These are phyloP conservation scores for Naganishia kalamii DNA, from an alignment of 768 basidiomycete species.

Conservation along the genomic window DNA sequence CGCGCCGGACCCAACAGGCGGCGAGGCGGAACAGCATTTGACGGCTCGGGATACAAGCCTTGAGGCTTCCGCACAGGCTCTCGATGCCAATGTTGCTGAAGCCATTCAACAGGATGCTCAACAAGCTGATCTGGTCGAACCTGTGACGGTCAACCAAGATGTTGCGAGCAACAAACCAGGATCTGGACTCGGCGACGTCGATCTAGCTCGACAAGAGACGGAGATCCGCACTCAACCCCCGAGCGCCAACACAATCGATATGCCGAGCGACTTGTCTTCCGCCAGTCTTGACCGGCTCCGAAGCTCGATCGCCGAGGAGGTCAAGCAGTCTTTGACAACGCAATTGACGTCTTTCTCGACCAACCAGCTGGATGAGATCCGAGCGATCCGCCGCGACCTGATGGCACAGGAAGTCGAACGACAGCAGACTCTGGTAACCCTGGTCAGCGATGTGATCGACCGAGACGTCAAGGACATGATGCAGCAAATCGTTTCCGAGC, in stretches of 20 bases:
- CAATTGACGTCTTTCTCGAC: constrained; percentile 4
- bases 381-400: constrained; percentile 6
- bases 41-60: not conserved
- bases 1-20: not conserved
- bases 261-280: not conserved
- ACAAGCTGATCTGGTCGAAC: not conserved
- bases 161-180: constrained; percentile 5
- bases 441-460: constrained; percentile 3
- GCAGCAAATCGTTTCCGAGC: constrained; percentile 2
- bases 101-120: not conserved
- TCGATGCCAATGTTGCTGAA: not conserved
- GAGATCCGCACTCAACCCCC: not conserved
- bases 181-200: constrained; percentile 1
- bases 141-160: constrained; percentile 3
- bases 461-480: not conserved
- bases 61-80: not conserved
- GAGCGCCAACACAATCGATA: not conserved
- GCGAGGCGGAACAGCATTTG: not conserved
- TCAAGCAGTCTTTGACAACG: not conserved
- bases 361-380: not conserved
- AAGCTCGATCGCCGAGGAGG: not conserved
- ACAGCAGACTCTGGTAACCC: constrained; percentile 8
- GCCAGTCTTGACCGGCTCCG: not conserved
- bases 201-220: constrained; percentile 1
- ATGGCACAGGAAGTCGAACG: not conserved